These are phyloP conservation scores for Chrysoporthe deuterocubensis DNA, from an alignment of 2,329 filamentous ascomycete genomes.

Conservation along the genomic window DNA sequence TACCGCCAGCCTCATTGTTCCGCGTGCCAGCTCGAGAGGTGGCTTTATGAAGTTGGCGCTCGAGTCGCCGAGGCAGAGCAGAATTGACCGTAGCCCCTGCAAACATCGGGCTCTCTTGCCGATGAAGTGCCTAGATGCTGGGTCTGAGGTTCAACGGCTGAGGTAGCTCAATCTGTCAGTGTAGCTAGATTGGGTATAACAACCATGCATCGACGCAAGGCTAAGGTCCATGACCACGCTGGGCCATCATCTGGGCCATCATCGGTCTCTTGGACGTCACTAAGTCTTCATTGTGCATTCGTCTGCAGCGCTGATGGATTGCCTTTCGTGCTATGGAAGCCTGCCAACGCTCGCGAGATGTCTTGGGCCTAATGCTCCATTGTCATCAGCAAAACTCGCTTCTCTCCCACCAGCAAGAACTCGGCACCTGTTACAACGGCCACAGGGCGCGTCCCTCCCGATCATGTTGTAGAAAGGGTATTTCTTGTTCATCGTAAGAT, in stretches of 20 bases:
- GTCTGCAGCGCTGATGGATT: not conserved
- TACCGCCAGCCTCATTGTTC: conserved; percentile 74
- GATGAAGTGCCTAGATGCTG: no score
- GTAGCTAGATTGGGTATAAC: not conserved
- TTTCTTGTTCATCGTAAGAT: conserved; percentile 29
- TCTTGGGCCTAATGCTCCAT: not conserved
- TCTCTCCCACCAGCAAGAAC: not conserved
- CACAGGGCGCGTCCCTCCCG: not conserved
- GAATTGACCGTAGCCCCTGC: not conserved
- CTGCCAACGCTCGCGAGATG: not conserved
- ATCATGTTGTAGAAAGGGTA: conserved; percentile 21
- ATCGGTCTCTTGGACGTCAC: not conserved
- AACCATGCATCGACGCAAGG: not conserved
- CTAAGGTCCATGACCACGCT: not conserved
- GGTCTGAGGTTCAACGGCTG: no score
- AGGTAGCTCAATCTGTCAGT: not conserved
- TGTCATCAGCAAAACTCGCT: not conserved
- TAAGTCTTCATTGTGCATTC: not conserved
- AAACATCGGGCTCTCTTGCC: not conserved
- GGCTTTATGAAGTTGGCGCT: no score
- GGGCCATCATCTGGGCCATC: not conserved
- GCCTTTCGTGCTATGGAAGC: not conserved
- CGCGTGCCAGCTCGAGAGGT: conserved; percentile 52
- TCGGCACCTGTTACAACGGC: not conserved
- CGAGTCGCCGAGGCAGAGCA: not conserved